Percentiles rank a stretch among this genome's conserved stretches.
Evolutionary conservation across 192 early-diverging fungal species (phyloP).

Genomic region (Powellomyces hirtus): DNA sequence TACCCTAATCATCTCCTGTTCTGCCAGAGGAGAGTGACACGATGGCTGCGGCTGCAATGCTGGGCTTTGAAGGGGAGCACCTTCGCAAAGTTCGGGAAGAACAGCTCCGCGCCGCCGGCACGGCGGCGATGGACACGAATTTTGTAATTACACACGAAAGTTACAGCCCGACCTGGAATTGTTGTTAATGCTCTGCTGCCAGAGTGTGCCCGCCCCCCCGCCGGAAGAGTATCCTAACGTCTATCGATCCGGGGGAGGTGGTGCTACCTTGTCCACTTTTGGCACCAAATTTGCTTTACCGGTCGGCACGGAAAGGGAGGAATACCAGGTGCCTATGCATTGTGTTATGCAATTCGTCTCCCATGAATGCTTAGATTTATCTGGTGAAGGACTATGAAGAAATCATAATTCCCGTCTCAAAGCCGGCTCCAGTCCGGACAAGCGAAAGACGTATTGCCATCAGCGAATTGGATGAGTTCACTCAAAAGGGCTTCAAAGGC

Average conservation of each 20-base stretch:
- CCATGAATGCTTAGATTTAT: too few species aligned
- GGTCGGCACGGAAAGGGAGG: slow-evolving; percentile 67
- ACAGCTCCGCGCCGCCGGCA: slow-evolving; percentile 50
- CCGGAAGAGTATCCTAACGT: slow-evolving; percentile 73
- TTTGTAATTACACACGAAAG: too few species aligned
- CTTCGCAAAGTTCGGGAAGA: slow-evolving; percentile 62
- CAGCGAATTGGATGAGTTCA: slow-evolving; percentile 68
- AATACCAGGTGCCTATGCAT: slow-evolving; percentile 47
- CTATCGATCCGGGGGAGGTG: slow-evolving; percentile 65
- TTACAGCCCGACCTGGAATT: too few species aligned
- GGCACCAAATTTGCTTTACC: slow-evolving; percentile 81
- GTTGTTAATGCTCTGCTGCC: too few species aligned
- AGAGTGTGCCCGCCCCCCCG: slow-evolving; percentile 12
- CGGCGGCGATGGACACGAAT: not conserved
- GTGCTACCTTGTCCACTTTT: slow-evolving; percentile 72
- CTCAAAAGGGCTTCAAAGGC: slow-evolving; percentile 71
- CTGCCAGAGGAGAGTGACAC: slow-evolving; percentile 45
- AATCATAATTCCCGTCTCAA: slow-evolving; percentile 80
- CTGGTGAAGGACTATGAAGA: slow-evolving; percentile 88
- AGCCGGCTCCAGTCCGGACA: slow-evolving; percentile 58
- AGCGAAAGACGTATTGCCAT: slow-evolving; percentile 69
- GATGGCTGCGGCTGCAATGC: slow-evolving; percentile 53
- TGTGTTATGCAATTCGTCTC: not conserved
- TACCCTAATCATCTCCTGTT: not conserved
- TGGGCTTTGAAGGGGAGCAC: slow-evolving; percentile 67